Percentiles rank a stretch among this genome's conserved stretches.
Evolutionary conservation across 371 early-diverging fungal species (phyloP).

Genomic region (Rhizopus sp.): DNA sequence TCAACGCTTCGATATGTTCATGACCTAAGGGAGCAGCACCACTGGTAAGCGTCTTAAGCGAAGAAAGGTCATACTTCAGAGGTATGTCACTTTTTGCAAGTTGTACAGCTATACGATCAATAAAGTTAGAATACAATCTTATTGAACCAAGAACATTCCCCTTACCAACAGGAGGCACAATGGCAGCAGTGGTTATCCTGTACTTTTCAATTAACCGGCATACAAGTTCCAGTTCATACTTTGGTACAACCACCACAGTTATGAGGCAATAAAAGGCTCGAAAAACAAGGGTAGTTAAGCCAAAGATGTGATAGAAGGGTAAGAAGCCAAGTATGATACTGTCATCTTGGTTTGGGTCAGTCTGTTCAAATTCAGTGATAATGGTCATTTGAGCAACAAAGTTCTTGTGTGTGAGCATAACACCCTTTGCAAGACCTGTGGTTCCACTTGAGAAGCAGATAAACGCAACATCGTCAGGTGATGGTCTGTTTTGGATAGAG

Average conservation of each 20-base stretch:
- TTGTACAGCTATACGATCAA: conserved; percentile 40
- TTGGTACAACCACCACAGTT: conserved; percentile 60
- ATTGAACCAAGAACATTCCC: neutral
- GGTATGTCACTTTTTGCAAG: conserved; percentile 71
- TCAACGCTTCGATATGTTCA: conserved; percentile 55
- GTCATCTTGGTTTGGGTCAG: conserved; percentile 36
- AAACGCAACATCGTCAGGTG: conserved; percentile 68
- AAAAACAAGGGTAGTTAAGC: conserved; percentile 45
- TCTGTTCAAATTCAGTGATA: conserved; percentile 18
- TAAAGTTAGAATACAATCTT: neutral
- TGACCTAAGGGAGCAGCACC: conserved; percentile 85
- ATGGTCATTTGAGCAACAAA: conserved; percentile 38
- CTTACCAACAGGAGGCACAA: conserved; percentile 80
- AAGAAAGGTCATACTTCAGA: conserved; percentile 65
- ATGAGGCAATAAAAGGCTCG: conserved; percentile 37
- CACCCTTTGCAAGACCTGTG: conserved; percentile 71
- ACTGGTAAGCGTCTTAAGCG: conserved; percentile 61
- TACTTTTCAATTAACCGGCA: conserved; percentile 65
- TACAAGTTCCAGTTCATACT: conserved; percentile 62
- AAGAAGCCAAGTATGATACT: conserved; percentile 67
- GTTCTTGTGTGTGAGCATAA: conserved; percentile 42
- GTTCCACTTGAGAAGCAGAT: conserved; percentile 92
- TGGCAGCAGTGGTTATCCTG: conserved; percentile 66
- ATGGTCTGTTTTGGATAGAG: conserved; percentile 57
- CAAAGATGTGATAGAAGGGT: conserved; percentile 87